Conservation (phyloP, 2,329 filamentous ascomycete genomes). For the Aspergillus ochraceoroseus region DNA sequence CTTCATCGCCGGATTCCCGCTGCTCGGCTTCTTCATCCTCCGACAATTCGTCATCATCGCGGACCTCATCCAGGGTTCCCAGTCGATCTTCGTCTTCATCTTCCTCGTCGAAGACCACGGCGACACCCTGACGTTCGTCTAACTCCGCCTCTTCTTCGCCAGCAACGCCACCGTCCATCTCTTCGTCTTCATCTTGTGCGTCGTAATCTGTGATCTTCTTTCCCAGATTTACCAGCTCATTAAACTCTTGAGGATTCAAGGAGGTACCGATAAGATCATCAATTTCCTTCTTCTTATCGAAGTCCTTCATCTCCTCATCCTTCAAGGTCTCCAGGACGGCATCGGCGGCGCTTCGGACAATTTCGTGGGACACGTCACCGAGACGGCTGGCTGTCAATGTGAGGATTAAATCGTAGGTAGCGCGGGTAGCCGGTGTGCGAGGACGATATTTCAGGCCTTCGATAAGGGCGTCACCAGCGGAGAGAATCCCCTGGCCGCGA, state of each 20-base stretch:
- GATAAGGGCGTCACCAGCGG: conserved; percentile 77
- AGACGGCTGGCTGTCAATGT: conserved; percentile 83
- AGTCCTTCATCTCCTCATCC: conserved; percentile 91
- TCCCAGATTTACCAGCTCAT: conserved; percentile 89
- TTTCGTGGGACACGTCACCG: conserved; percentile 87
- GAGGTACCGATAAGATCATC: conserved; percentile 85
- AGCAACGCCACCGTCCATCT: conserved; percentile 65
- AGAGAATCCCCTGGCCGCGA: conserved; percentile 71
- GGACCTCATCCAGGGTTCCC: conserved; percentile 74
- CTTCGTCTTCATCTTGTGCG: conserved; percentile 89
- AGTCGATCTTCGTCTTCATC: conserved; percentile 80
- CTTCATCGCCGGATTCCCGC: conserved; percentile 52
- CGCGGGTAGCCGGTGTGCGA: conserved; percentile 81
- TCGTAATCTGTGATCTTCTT: conserved; percentile 99
- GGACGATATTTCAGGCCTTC: conserved; percentile 91
- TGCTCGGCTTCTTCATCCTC: conserved; percentile 70
- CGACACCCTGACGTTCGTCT: conserved; percentile 92
- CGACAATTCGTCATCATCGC: conserved; percentile 71
- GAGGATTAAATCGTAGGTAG: conserved; percentile 89
- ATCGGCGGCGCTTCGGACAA: conserved; percentile 90
- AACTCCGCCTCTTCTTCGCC: conserved; percentile 68
- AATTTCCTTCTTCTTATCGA: conserved; percentile 96
- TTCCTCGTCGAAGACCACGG: conserved; percentile 94
- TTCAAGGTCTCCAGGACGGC: conserved; percentile 87
- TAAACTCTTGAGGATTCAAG: conserved; percentile 85